phyloP scores from a whole-genome alignment of 495 filamentous ascomycete species.

The Podospora appendiculata region DNA sequence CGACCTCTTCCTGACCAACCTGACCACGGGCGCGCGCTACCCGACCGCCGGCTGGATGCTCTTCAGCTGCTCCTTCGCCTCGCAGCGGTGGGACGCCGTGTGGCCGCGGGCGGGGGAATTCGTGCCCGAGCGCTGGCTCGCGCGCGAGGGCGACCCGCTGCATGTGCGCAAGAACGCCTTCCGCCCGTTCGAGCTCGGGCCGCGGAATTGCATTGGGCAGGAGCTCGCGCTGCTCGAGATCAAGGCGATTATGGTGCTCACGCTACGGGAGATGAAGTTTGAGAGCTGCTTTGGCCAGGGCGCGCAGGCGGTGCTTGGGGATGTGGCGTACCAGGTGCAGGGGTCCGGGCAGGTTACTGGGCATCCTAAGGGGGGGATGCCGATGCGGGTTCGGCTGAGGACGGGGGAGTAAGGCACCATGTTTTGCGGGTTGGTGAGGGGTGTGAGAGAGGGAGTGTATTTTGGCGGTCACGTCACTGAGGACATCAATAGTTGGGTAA shows the following conservation, averaged over 20 bases:
- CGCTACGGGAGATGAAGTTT: slow-evolving; percentile 39
- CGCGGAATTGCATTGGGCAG: slow-evolving; percentile 44
- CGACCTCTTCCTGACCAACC: slow-evolving; percentile 23
- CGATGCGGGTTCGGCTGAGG: slow-evolving; percentile 6
- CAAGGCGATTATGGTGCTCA: slow-evolving; percentile 29
- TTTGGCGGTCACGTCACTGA: no score
- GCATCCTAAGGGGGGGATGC: slow-evolving; percentile 8
- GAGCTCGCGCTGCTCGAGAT: slow-evolving; percentile 39
- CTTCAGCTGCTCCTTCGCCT: slow-evolving; percentile 15
- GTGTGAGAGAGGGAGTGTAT: no score
- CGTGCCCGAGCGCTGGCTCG: slow-evolving; percentile 36
- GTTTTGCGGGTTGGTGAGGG: not conserved
- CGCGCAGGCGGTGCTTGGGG: not conserved
- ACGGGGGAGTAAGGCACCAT: not conserved
- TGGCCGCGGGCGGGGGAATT: slow-evolving; percentile 30
- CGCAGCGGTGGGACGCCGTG: slow-evolving; percentile 17
- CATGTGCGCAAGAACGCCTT: slow-evolving; percentile 26
- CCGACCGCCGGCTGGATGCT: slow-evolving; percentile 28
- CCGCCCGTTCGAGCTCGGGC: slow-evolving; percentile 42
- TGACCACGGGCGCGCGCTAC: slow-evolving; percentile 17
- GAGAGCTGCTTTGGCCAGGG: slow-evolving; percentile 6
- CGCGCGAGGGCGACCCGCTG: slow-evolving; percentile 13
- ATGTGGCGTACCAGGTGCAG: slow-evolving; percentile 8
- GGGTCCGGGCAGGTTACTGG: not conserved
- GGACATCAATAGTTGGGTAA: no score